Percentiles rank a stretch among this genome's conserved stretches.
Conservation (phyloP, 768 basidiomycete species). For the Leccinum imitatum region DNA sequence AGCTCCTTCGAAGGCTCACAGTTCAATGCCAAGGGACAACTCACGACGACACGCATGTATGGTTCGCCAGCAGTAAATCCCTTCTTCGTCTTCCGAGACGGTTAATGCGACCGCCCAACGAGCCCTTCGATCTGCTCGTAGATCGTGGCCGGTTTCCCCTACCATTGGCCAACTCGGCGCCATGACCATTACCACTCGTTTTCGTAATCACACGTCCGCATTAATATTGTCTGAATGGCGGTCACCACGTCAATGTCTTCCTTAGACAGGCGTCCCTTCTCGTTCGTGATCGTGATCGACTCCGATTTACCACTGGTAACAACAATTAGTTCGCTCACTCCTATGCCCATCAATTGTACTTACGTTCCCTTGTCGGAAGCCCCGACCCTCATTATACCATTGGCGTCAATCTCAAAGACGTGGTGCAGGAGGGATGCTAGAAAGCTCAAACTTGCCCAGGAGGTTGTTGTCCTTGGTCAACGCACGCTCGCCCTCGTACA, state of each 20-base stretch:
- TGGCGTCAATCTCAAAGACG: slow-evolving; percentile 94
- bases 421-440: slow-evolving; percentile 89
- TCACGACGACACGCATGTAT: no score
- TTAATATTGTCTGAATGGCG: no score
- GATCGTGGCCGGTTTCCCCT: no score
- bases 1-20: no score
- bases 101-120: no score
- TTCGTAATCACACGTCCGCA: no score
- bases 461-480: slow-evolving; percentile 99
- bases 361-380: slow-evolving; percentile 94
- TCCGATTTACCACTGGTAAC: slow-evolving; percentile 70
- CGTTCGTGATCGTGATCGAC: slow-evolving; percentile 93
- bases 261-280: slow-evolving; percentile 86
- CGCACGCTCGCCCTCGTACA: slow-evolving; percentile 96
- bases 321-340: not conserved
- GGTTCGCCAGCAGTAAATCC: no score
- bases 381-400: slow-evolving; percentile 92
- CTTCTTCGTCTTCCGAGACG: no score
- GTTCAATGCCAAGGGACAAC: no score
- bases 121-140: no score
- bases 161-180: no score
- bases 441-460: slow-evolving; percentile 95
- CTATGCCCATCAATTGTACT: slow-evolving; percentile 25
- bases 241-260: slow-evolving; percentile 72
- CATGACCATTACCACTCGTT: no score